These are phyloP conservation scores for Orbilia ellipsospora DNA, from an alignment of 2,329 filamentous ascomycete species.

Conservation along the genomic window DNA sequence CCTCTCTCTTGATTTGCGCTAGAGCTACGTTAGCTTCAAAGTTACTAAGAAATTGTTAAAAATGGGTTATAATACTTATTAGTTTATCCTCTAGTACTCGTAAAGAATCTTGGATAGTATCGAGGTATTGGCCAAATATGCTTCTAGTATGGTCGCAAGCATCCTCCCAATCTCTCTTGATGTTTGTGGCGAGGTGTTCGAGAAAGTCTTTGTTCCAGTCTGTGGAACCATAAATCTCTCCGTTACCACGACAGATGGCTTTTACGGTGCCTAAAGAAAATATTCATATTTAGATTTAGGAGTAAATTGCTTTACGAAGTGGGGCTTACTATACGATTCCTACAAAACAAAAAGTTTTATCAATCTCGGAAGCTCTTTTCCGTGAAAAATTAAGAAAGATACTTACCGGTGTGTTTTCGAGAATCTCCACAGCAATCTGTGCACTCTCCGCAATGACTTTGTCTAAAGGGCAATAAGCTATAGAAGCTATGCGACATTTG, in stretches of 20 bases:
- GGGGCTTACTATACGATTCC: no score
- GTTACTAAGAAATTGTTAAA: not conserved
- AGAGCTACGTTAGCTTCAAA: constrained; percentile 7
- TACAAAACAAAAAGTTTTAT: no score
- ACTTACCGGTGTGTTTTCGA: no score
- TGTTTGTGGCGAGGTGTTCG: not conserved
- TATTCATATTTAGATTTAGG: no score
- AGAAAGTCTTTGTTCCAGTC: constrained; percentile 30
- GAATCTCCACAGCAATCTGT: no score
- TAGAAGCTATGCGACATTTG: no score
- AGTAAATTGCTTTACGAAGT: no score
- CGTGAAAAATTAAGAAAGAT: no score
- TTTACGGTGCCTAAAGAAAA: constrained; percentile 14
- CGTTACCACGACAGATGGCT: constrained; percentile 17
- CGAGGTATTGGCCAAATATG: not conserved
- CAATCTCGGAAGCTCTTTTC: no score
- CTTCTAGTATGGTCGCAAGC: not conserved
- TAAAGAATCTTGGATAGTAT: not conserved
- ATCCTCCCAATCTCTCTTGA: constrained; percentile 9
- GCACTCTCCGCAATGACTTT: no score
- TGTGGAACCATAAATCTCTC: constrained; percentile 17
- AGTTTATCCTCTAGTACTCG: not conserved
- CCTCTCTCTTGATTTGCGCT: not conserved
- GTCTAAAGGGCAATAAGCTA: no score
- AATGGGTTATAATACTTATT: not conserved